These are phyloP conservation scores for Coccomyxa sp. DNA, from an alignment of 139 green algal genomes.

Conservation along the genomic window DNA sequence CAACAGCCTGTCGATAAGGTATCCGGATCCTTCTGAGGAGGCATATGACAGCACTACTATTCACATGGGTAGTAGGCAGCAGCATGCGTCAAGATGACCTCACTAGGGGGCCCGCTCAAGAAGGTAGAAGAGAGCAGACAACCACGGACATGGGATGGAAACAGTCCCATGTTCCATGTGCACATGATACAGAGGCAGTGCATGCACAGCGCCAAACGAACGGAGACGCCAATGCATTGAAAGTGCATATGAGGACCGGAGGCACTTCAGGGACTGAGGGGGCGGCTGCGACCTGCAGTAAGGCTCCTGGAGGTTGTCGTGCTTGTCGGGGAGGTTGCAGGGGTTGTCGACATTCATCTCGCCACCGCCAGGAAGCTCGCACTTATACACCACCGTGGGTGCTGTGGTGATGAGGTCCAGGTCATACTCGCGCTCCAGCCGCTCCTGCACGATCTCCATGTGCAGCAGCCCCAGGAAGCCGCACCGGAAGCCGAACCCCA, in stretches of 20 bases:
- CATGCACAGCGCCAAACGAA: no score
- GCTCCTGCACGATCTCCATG: slow-evolving; percentile 98
- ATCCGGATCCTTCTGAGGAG: not conserved
- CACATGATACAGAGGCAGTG: no score
- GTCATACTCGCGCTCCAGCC: slow-evolving; percentile 95
- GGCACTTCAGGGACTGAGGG: no score
- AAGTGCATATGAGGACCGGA: no score
- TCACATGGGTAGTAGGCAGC: not conserved
- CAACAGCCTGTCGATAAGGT: not conserved
- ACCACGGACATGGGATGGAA: no score
- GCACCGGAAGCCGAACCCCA: slow-evolving; percentile 98
- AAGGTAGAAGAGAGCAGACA: no score
- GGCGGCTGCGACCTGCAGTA: slow-evolving; percentile 37
- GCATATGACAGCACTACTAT: not conserved
- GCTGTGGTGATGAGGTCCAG: slow-evolving; percentile 96
- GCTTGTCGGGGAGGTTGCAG: slow-evolving; percentile 72
- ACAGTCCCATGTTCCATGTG: no score
- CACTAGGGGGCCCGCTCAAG: no score
- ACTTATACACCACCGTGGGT: slow-evolving; percentile 87
- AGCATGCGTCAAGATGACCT: no score
- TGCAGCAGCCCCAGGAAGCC: slow-evolving; percentile 98
- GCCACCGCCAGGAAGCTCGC: slow-evolving; percentile 47
- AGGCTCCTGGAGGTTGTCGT: slow-evolving; percentile 82
- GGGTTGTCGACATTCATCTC: slow-evolving; percentile 75
- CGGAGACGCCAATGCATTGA: no score